A percentile compares a stretch with the other conserved stretches of the same genome.
These are phyloP conservation scores for Ogataea salicorniae DNA, from an alignment of 805 yeast species.

Conservation along the genomic window DNA sequence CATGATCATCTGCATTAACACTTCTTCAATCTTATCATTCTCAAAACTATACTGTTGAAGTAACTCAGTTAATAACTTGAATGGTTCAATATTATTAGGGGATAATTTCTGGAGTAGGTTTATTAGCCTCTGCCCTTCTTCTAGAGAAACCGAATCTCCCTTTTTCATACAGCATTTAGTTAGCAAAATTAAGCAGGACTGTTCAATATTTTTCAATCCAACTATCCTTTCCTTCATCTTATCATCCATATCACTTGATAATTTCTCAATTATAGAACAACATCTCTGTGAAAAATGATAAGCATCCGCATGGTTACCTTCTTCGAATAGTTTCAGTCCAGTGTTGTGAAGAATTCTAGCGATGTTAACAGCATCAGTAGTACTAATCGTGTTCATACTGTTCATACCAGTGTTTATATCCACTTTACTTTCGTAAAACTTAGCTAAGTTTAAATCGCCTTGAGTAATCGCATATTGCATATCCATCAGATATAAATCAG, in stretches of 20 bases:
- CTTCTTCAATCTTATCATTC: slow-evolving; percentile 22
- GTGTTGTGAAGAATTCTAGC: slow-evolving; percentile 32
- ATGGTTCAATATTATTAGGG: slow-evolving; percentile 29
- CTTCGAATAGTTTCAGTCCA: slow-evolving; percentile 9
- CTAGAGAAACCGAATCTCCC: slow-evolving; percentile 7
- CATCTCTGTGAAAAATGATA: slow-evolving; percentile 13
- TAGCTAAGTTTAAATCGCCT: slow-evolving; percentile 33
- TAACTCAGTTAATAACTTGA: slow-evolving; percentile 24
- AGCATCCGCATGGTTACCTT: slow-evolving; percentile 4
- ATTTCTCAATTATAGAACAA: slow-evolving; percentile 14
- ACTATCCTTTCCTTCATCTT: background rate
- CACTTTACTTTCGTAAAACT: slow-evolving; percentile 30
- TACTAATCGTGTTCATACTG: slow-evolving; percentile 7
- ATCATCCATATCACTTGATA: background rate
- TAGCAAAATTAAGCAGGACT: slow-evolving; percentile 23
- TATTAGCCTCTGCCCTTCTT: slow-evolving; percentile 19
- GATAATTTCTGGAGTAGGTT: slow-evolving; percentile 23
- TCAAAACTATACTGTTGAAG: slow-evolving; percentile 9
- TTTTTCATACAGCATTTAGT: slow-evolving; percentile 25
- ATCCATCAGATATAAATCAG: slow-evolving; percentile 28
- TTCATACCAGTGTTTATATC: slow-evolving; percentile 11
- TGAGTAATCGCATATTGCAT: slow-evolving; percentile 28
- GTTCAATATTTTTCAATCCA: slow-evolving; percentile 18
- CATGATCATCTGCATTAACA: slow-evolving; percentile 33
- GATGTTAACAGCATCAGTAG: slow-evolving; percentile 23